A percentile compares a stretch with the other conserved stretches of the same genome.
Evolutionary conservation across 225 moss, liverwort and hornwort genomes (phyloP).

Genomic region (Polytrichum formosum): DNA sequence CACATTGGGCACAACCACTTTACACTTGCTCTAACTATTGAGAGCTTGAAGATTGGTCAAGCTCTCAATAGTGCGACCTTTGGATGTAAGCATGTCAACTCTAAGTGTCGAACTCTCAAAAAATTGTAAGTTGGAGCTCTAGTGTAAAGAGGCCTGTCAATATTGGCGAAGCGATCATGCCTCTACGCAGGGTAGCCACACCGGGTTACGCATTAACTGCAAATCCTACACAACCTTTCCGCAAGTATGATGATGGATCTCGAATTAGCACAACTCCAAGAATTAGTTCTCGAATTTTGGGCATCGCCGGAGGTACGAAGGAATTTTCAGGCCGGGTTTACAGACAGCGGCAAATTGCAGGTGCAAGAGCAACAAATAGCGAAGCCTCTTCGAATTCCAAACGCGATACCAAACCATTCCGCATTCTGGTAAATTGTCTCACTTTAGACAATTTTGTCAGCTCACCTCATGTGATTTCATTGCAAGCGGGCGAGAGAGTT

Average conservation of each 20-base stretch:
- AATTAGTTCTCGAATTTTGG: background rate
- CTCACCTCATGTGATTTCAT: background rate
- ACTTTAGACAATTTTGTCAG: background rate
- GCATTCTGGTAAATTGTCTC: background rate
- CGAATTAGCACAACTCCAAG: background rate
- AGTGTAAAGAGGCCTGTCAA: no score
- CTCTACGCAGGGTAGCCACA: background rate
- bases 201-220: background rate
- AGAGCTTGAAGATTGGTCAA: no score
- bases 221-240: background rate
- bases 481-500: background rate
- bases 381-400: background rate
- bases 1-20: no score
- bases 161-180: slow-evolving; percentile 3
- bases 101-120: no score
- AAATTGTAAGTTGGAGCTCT: no score
- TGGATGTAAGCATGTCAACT: no score
- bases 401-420: background rate
- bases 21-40: no score
- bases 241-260: background rate
- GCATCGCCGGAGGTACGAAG: background rate
- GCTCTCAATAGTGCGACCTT: no score
- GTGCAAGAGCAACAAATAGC: background rate
- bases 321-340: background rate
- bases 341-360: background rate